These are phyloP conservation scores for Fusarium buxicola DNA, from an alignment of 2,329 filamentous ascomycete species.

Conservation along the genomic window DNA sequence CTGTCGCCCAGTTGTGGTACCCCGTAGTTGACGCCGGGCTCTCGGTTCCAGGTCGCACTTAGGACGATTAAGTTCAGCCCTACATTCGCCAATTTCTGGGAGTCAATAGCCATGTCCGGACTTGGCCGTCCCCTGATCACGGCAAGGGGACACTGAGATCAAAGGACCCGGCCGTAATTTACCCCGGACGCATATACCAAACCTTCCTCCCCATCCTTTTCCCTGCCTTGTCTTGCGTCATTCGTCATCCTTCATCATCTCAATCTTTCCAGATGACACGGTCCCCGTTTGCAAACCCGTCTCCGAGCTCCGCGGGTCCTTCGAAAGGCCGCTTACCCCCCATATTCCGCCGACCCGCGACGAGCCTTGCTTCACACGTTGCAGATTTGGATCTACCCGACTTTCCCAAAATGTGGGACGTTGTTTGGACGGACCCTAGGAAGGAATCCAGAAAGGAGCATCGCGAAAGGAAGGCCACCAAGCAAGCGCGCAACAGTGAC, in stretches of 20 bases:
- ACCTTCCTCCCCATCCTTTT: background rate
- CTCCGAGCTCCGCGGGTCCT: background rate
- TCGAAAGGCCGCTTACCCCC: conserved; percentile 9
- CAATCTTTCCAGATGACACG: conserved; percentile 11
- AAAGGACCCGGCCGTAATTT: background rate
- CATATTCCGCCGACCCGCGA: conserved; percentile 27
- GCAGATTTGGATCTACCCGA: conserved; percentile 16
- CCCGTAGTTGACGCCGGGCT: background rate
- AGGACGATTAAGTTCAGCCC: conserved; percentile 32
- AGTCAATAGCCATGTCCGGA: conserved; percentile 7
- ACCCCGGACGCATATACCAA: background rate
- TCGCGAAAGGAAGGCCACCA: conserved; percentile 26
- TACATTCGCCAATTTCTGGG: conserved; percentile 23
- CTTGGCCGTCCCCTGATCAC: background rate
- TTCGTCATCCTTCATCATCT: background rate
- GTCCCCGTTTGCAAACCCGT: conserved; percentile 8
- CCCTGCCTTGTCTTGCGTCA: conserved; percentile 1
- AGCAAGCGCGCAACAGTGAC: background rate
- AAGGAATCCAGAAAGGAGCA: conserved; percentile 36
- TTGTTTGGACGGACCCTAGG: conserved; percentile 28
- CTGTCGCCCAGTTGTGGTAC: background rate
- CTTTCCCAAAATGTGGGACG: conserved; percentile 37
- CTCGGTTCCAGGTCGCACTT: conserved; percentile 10
- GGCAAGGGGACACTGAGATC: background rate
- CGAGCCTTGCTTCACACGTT: conserved; percentile 7